Evolutionary conservation across 176 grass and related monocot species (phyloP).

Genomic region (Calamus simplicifolius): DNA sequence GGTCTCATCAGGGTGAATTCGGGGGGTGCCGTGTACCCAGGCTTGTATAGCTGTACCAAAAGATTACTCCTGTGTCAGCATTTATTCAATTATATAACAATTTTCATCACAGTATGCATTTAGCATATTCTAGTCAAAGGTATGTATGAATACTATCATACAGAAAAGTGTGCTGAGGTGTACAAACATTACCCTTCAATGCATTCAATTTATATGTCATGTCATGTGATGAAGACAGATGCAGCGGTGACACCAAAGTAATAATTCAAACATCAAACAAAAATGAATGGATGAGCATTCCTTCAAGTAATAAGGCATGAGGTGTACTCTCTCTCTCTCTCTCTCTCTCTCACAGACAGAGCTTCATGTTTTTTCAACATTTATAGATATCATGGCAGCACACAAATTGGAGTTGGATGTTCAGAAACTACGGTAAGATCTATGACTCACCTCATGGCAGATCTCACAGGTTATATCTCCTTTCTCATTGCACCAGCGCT

Average conservation of each 20-base stretch:
- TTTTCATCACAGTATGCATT: neutral
- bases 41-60: slow-evolving; percentile 52
- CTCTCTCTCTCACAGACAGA: no score
- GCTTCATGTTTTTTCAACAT: neutral
- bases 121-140: no score
- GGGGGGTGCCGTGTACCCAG: slow-evolving; percentile 80
- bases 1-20: slow-evolving; percentile 63
- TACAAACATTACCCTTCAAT: no score
- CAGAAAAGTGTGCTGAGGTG: no score
- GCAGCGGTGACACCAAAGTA: no score
- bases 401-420: neutral
- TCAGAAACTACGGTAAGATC: neutral
- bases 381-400: neutral
- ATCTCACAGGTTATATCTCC: slow-evolving; percentile 88
- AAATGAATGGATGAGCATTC: no score
- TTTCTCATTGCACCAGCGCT: slow-evolving; percentile 94
- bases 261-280: no score
- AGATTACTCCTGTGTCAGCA: slow-evolving; percentile 3
- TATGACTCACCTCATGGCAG: slow-evolving; percentile 46
- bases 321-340: no score
- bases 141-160: no score
- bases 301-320: no score
- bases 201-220: no score
- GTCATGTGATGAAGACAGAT: no score
- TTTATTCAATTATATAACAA: slow-evolving; percentile 15